These are phyloP conservation scores for Darksidea phi DNA, from an alignment of 495 filamentous ascomycete genomes.

Conservation along the genomic window DNA sequence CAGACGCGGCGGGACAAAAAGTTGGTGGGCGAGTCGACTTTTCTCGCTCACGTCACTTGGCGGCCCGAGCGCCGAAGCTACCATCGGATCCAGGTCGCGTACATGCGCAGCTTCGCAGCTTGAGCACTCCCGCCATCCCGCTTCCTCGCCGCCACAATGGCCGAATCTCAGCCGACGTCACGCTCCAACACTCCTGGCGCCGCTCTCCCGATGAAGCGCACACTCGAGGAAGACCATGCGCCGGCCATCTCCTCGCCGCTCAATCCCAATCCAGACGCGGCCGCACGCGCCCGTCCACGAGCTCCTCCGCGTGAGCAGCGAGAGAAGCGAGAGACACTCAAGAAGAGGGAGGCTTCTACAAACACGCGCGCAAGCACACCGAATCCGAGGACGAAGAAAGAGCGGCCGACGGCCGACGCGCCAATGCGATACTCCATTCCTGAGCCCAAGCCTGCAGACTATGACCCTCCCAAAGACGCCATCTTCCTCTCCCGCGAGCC, in stretches of 20 bases:
- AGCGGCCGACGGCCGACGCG: constrained; percentile 31
- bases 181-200: constrained; percentile 33
- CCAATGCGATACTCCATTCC: constrained; percentile 45
- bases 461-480: constrained; percentile 42
- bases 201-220: constrained; percentile 26
- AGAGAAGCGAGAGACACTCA: constrained; percentile 47
- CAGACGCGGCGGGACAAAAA: constrained; percentile 20
- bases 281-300: constrained; percentile 31
- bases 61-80: neutral
- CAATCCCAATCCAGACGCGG: constrained; percentile 39
- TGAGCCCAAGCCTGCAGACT: constrained; percentile 40
- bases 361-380: constrained; percentile 35
- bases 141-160: constrained; percentile 24
- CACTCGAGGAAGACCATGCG: constrained; percentile 41
- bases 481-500: constrained; percentile 45
- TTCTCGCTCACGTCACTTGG: constrained; percentile 1
- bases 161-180: constrained; percentile 26
- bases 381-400: constrained; percentile 36
- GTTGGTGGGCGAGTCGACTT: constrained; percentile 15
- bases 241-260: constrained; percentile 44
- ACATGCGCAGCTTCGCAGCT: neutral
- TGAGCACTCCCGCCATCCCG: neutral
- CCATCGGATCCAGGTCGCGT: too few relatives aligned
- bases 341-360: constrained; percentile 45
- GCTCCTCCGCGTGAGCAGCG: constrained; percentile 44